Base-by-base conservation (phyloP, 208 protist species). In the Vickermania ingenoplastis region DNA sequence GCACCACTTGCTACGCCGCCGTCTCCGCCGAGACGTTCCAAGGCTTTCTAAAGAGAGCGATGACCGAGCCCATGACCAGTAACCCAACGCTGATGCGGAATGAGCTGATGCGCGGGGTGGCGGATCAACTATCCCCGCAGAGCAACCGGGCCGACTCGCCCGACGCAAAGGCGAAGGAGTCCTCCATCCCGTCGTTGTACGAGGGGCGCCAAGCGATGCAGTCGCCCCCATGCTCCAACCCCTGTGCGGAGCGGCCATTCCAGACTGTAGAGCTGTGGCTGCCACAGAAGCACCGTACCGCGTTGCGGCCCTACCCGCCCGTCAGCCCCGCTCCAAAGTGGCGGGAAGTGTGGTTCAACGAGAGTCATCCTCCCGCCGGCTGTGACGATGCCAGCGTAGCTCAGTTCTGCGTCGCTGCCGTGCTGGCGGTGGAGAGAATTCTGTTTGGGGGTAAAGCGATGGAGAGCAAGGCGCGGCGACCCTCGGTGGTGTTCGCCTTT, bases 261-360 rank as follows among this genome's bases (percentile, higher is more conserved):
- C 58, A 73, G 57, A 41, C 73, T 30, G 58, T 90, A 24, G 76
- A 86, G 59, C 31, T 90, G 63, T 93, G 86, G 86, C 71, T 93
- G 30, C 79, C 81, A 1, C 73, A 75, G 65, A 89, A 84, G 66
- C 81, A 92, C 61, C 73, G 85, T 17, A 64, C 75, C 21, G 71
- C 76, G 1, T 68, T 92, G 71, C 67, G 65, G 7, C 85, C 85
- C 17, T 86, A 83, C 61, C 54, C 72, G 3, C 25, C 31, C 11
- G 24, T 61, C 7, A 21, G 21, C 4, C 30, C 52, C n/a, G 24
- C 54, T 25, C 62, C 73, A 27, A 41, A n/a, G 49, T 60, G 57
- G 59, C 24, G 3, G 21, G 50, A 17, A 13, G 61, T 57, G 22
- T 31, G 57, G 26, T 53, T 68, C 53, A 63, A 61, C 45, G 57